Base-by-base conservation (phyloP, 176 grass and related monocot species). In the Oryza meridionalis region DNA sequence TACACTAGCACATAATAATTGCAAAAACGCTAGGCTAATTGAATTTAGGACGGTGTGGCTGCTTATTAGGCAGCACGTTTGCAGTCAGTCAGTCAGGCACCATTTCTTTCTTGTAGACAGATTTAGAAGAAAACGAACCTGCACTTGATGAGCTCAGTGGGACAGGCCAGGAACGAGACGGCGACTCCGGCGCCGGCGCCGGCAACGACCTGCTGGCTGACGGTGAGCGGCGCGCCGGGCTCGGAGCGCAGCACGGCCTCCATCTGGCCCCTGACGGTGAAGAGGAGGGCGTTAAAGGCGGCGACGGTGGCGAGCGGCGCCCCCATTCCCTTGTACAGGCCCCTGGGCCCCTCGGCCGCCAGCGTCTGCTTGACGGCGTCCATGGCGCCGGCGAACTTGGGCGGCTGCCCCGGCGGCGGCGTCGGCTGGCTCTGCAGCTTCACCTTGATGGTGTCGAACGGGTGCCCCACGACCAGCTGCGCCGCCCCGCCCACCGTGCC, bases 271-370 rank as follows among this genome's bases (percentile, higher is more conserved):
- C 95, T 84, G 26, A 90, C 92, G 21, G 85, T 94, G 77, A 97
- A 97, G 11, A 97, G 84, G 26, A 97, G 75, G 49, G 95, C 95
- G 64, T 97, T 97, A 53, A 94, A 93, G 29, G 95, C 92, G 9
- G 95, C 95, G 21, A 97, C 95, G 10, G 95, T 97, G 81, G 95
- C 92, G 16, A 97, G 90, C 0, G 95, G 95, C 70, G 92, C 90
- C 11, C 95, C 95, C 95, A 97, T 97, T 25, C 95, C 92, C 84
- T 94, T 97, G 81, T 97, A 97, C 13, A 97, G 81, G 9, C 95
- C 95, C 72, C 86, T 79, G 5, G 95, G 78, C 0, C 95, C 95
- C 45, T 94, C 95, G 7, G 90, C 86, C 11, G 84, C 81, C 3
- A 94, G 14, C 16, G 95, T 94, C 86, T 97, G 86, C 83, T 82